Conservation (phyloP, 495 filamentous ascomycete species). For the Corynascus novoguineensis region DNA sequence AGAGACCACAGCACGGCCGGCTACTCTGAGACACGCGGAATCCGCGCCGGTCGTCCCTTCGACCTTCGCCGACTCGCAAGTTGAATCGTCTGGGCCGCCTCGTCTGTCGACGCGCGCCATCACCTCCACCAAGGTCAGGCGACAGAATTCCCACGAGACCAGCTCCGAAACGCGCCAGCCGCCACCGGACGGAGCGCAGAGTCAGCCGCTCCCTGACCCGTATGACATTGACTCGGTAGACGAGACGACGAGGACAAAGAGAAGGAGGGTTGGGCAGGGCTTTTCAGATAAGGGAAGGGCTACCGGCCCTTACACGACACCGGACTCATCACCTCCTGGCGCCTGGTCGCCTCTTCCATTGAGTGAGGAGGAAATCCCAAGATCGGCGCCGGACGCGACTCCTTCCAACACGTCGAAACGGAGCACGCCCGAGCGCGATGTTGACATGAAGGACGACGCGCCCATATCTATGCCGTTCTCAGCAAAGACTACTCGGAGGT, state of each 20-base stretch:
- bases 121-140: constrained; percentile 9
- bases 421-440: constrained; percentile 27
- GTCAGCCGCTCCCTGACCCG: constrained; percentile 24
- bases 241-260: constrained; percentile 19
- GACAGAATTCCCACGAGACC: constrained; percentile 4
- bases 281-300: constrained; percentile 22
- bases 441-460: constrained; percentile 18
- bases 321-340: constrained; percentile 25
- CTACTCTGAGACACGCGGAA: constrained; percentile 12
- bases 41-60: constrained; percentile 16
- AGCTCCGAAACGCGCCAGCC: constrained; percentile 7
- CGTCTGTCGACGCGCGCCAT: constrained; percentile 5
- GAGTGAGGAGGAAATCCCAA: constrained; percentile 11
- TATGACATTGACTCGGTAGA: constrained; percentile 20
- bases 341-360: constrained; percentile 11
- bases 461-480: constrained; percentile 24
- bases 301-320: constrained; percentile 24
- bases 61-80: constrained; percentile 12
- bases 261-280: constrained; percentile 24
- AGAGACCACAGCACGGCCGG: constrained; percentile 21
- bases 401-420: background rate
- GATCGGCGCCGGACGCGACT: constrained; percentile 9
- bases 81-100: constrained; percentile 20
- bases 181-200: constrained; percentile 18
- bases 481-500: constrained; percentile 23